Conservation (phyloP, 352 stramenopile species). For the Globisporangium paroecandrum region DNA sequence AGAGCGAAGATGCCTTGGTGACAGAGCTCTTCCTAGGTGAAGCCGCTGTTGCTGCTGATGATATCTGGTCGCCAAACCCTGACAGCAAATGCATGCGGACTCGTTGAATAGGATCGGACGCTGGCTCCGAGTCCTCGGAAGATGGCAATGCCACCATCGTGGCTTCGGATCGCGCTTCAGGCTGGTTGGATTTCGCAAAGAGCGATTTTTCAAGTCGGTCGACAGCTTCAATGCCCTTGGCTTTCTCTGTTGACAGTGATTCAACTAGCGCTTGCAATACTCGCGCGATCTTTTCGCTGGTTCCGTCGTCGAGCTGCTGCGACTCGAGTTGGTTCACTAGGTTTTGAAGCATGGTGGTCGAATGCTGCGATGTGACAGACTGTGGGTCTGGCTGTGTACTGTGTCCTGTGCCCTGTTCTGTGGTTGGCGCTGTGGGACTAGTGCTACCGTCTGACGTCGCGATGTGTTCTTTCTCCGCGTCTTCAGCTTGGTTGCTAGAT, state of each 20-base stretch:
- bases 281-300: constrained; percentile 24
- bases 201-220: constrained; percentile 27
- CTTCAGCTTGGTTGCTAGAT: not conserved
- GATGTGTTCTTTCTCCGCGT: not conserved
- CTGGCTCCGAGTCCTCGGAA: not conserved
- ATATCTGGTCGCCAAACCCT: constrained; percentile 1
- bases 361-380: not conserved
- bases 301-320: constrained; percentile 16
- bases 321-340: constrained; percentile 23
- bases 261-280: constrained; percentile 25
- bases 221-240: constrained; percentile 19
- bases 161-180: not conserved
- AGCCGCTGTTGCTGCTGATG: not conserved
- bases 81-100: constrained; percentile 10
- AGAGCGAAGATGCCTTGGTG: constrained; percentile 7
- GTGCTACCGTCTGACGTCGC: not conserved
- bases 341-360: constrained; percentile 17
- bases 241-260: constrained; percentile 22
- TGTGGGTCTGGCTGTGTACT: too few species aligned
- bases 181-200: not conserved
- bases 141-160: not conserved
- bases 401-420: not conserved
- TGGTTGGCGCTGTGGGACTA: not conserved
- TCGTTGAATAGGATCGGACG: not conserved
- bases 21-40: constrained; percentile 11